These are phyloP conservation scores for Hymenotorrendiella dingleyae DNA, from an alignment of 2,329 filamentous ascomycete genomes.

Conservation along the genomic window DNA sequence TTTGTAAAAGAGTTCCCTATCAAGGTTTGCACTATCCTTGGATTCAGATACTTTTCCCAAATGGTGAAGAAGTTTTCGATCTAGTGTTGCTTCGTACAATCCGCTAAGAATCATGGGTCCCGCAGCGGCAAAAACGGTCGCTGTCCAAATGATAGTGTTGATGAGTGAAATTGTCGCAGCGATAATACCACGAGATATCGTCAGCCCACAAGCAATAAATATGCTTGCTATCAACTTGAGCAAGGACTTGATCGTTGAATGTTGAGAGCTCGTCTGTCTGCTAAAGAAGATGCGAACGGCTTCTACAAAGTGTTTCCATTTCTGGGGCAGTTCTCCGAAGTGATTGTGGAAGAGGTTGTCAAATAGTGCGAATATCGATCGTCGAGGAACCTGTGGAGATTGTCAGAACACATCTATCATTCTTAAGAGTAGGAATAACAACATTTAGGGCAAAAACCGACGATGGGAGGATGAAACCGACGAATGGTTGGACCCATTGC, in stretches of 20 bases:
- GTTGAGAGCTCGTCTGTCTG: neutral
- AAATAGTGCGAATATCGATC: neutral
- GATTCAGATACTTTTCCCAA: neutral
- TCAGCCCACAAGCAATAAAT: neutral
- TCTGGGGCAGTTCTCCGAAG: conserved; percentile 2
- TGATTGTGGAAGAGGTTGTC: conserved; percentile 5
- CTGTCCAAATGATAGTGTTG: conserved; percentile 11
- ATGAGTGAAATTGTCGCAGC: conserved; percentile 6
- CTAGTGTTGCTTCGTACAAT: conserved; percentile 12
- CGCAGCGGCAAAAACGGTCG: conserved; percentile 8
- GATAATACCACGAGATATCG: neutral
- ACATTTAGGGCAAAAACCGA: conserved; percentile 13
- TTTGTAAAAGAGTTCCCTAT: conserved; percentile 2
- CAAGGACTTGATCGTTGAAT: neutral
- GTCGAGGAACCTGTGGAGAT: conserved; percentile 3
- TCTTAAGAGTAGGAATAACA: neutral
- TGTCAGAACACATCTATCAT: too few species aligned
- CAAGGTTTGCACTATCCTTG: neutral
- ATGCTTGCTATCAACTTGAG: neutral
- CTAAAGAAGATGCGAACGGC: neutral
- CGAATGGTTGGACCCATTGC: conserved; percentile 13
- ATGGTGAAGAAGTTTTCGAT: conserved; percentile 5
- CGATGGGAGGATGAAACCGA: conserved; percentile 13
- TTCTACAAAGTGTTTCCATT: neutral
- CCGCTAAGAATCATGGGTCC: conserved; percentile 15